Evolutionary conservation across 768 basidiomycete species (phyloP), one percentile per base, ranked within the genome.

Genomic region (Pleurotus sapidus): DNA sequence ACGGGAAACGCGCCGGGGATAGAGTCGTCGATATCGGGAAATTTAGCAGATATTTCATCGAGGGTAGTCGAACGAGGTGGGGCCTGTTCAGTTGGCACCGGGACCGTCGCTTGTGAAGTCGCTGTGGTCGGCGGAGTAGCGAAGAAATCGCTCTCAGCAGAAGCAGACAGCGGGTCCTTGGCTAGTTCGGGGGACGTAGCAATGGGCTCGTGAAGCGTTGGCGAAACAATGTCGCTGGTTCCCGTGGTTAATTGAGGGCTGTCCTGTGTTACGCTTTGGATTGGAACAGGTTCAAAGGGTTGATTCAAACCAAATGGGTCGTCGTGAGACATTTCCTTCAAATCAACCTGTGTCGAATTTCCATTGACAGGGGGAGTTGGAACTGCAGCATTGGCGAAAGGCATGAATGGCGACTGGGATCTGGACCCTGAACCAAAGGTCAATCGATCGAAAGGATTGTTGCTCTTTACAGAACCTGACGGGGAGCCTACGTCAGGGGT

Each of bases 381-480:
- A 1, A 69, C 55, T 3, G 77, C 62, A 18, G 72, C 55, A 58
- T 72, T 67, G 25, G 74, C 65, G 62, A 84, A 81, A 0, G 85
- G 74, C 51, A 80, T 67, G 68, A 87, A 87, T 1, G 87, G 86
- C 0, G 87, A 87, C 58, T 81, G 79, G 1, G 86, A 77, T 34
- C 81, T 82, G 51, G 77, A 75, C 47, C 73, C 78, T 23, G 75
- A 71, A 38, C 77, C 69, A 74, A 79, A 77, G 1, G 77, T 75
- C 27, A 95, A 69, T 46, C 88, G 77, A 58, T 92, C 94, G 65
- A 98, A 98, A 3, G 95, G 95, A 68, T 98, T 98, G 65, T 89
- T 96, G 65, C 91, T 94, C 76, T 91, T 91, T 18, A 72, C 59
- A 20, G 84, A 79, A 38, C 73, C 64, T 6, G 76, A 70, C 5